phyloP scores from a whole-genome alignment of 345 rosid genomes.

The Noccaea caerulescens region DNA sequence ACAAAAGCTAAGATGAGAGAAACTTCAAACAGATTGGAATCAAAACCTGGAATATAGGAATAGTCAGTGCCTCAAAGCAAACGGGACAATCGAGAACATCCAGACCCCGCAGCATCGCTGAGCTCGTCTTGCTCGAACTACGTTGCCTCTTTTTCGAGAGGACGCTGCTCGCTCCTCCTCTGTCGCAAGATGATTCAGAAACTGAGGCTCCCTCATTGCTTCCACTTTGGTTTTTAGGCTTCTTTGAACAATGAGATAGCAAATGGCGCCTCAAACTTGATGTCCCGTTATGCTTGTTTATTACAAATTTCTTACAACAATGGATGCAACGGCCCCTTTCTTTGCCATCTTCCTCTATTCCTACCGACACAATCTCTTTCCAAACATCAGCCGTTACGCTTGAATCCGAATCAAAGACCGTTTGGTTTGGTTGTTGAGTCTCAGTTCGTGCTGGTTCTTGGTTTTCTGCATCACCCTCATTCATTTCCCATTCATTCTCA shows the following conservation, averaged over 20 bases:
- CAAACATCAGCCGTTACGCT: background rate
- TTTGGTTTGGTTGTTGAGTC: background rate
- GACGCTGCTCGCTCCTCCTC: background rate
- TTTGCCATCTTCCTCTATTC: constrained; percentile 1
- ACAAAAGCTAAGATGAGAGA: no score
- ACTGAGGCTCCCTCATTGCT: no score
- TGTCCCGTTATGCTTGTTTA: background rate
- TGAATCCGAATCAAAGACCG: background rate
- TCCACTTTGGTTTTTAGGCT: background rate
- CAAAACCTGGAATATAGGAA: constrained; percentile 4
- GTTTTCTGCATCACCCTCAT: background rate
- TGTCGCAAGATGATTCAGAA: background rate
- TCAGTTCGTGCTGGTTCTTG: background rate
- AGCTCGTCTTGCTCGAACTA: background rate
- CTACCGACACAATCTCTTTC: constrained; percentile 21
- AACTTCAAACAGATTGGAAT: background rate
- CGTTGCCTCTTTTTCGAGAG: background rate
- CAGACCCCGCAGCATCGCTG: background rate
- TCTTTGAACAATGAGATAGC: background rate
- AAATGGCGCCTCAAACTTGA: background rate
- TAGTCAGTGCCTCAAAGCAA: background rate
- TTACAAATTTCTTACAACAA: background rate
- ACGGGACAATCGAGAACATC: background rate
- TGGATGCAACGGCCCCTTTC: constrained; percentile 1
- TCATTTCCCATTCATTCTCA: no score